phyloP scores from a whole-genome alignment of 1,139 yeast genomes.

The Nakaseomyces bracarensis region DNA sequence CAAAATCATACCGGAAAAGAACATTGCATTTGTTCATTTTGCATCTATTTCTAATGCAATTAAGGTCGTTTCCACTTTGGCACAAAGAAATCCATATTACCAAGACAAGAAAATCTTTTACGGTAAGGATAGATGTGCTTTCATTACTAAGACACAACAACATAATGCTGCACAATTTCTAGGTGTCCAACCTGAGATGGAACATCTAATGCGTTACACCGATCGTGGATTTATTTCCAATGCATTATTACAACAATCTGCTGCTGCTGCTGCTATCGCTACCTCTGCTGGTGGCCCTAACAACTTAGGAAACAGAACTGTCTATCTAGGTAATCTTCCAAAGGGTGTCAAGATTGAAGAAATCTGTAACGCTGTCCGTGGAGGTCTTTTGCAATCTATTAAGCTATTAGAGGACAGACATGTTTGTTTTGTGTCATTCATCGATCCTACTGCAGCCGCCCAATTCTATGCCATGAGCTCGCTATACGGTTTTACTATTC shows the following conservation, averaged over 20 bases:
- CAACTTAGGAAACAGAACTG: slow-evolving; percentile 84
- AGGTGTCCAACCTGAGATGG: slow-evolving; percentile 79
- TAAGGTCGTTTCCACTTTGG: slow-evolving; percentile 65
- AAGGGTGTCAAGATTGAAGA: slow-evolving; percentile 83
- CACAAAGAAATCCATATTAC: slow-evolving; percentile 49
- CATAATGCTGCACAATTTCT: slow-evolving; percentile 94
- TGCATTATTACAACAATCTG: slow-evolving; percentile 56
- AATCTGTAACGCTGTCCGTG: slow-evolving; percentile 87
- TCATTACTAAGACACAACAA: slow-evolving; percentile 87
- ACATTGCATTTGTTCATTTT: slow-evolving; percentile 80
- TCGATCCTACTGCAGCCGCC: slow-evolving; percentile 88
- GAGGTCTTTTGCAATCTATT: slow-evolving; percentile 75
- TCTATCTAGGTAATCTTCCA: slow-evolving; percentile 80
- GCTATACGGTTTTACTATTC: slow-evolving; percentile 72
- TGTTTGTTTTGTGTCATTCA: slow-evolving; percentile 86
- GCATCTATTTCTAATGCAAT: slow-evolving; percentile 77
- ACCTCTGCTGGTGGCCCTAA: slow-evolving; percentile 73
- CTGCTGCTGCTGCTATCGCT: slow-evolving; percentile 73
- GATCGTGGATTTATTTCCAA: slow-evolving; percentile 39
- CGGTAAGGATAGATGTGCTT: slow-evolving; percentile 81
- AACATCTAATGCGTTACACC: slow-evolving; percentile 70
- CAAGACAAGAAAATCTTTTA: slow-evolving; percentile 61
- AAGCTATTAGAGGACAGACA: slow-evolving; percentile 75
- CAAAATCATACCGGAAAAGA: slow-evolving; percentile 66
- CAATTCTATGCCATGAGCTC: slow-evolving; percentile 87